phyloP scores from a whole-genome alignment of 331 rosid species.

The Quercus phellos region DNA sequence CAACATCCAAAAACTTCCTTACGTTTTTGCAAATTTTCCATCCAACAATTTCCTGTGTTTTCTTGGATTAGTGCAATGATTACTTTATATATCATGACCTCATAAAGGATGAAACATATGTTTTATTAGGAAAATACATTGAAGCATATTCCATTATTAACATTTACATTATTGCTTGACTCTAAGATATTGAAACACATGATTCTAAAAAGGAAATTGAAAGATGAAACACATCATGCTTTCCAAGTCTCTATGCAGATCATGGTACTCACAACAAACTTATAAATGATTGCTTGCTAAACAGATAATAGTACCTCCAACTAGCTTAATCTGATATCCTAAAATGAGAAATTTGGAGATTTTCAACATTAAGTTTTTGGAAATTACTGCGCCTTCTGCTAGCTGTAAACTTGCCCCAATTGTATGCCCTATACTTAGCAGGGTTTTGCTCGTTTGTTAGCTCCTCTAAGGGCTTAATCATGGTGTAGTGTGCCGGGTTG shows the following conservation, averaged over 20 bases:
- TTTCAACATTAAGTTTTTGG: conserved; percentile 41
- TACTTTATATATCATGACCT: too few relatives aligned
- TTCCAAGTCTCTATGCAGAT: too few relatives aligned
- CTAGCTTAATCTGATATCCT: conserved; percentile 9
- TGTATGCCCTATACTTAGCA: conserved; percentile 40
- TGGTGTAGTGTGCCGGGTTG: conserved; percentile 47
- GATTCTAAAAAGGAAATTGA: too few relatives aligned
- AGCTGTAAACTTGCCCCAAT: conserved; percentile 49
- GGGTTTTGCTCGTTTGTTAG: conserved; percentile 36
- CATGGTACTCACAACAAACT: too few relatives aligned
- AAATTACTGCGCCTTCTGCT: conserved; percentile 40
- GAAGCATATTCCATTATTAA: neutral
- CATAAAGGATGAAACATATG: too few relatives aligned
- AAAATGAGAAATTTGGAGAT: conserved; percentile 52
- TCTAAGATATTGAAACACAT: neutral
- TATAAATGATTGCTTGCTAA: neutral
- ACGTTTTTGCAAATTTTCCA: too few relatives aligned
- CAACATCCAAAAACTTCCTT: too few relatives aligned
- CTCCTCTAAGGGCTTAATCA: conserved; percentile 57
- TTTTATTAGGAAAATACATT: neutral
- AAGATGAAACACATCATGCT: too few relatives aligned
- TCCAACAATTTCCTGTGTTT: too few relatives aligned
- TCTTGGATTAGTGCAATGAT: too few relatives aligned
- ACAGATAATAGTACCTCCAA: neutral
- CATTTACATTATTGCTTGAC: neutral